Conservation (phyloP, 495 filamentous ascomycete species). For the Cercophora samala region DNA sequence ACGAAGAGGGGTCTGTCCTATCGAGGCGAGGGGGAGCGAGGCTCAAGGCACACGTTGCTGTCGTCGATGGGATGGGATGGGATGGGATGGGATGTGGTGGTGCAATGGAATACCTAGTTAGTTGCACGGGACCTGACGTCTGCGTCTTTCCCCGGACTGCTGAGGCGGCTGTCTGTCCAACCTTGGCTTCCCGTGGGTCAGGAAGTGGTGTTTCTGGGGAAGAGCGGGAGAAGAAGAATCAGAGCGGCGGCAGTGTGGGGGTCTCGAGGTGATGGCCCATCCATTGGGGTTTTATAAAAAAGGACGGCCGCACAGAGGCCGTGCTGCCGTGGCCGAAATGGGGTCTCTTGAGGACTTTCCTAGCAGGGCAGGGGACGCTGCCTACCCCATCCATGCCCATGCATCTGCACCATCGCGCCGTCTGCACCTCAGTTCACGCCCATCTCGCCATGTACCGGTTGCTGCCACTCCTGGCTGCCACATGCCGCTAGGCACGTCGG, state of each 20-base stretch:
- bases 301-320: slow-evolving; percentile 16
- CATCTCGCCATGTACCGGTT: background rate
- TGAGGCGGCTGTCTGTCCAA: slow-evolving; percentile 24
- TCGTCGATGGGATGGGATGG: background rate
- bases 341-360: background rate
- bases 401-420: background rate
- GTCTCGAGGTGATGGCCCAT: slow-evolving; percentile 26
- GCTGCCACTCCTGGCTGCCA: slow-evolving; percentile 3
- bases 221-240: slow-evolving; percentile 26
- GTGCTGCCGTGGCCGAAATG: slow-evolving; percentile 21
- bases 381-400: slow-evolving; percentile 13
- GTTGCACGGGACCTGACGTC: slow-evolving; percentile 20
- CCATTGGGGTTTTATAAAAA: slow-evolving; percentile 18
- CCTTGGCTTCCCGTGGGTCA: slow-evolving; percentile 28
- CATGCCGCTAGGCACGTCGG: slow-evolving; percentile 6
- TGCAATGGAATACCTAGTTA: slow-evolving; percentile 17
- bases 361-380: background rate
- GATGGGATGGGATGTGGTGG: slow-evolving; percentile 2
- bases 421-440: background rate
- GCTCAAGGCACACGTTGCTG: background rate
- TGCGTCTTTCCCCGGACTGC: slow-evolving; percentile 14
- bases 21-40: background rate
- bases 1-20: background rate
- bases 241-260: slow-evolving; percentile 35
- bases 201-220: slow-evolving; percentile 27